Conservation (phyloP, 352 stramenopile genomes). For the Globisporangium splendens region DNA sequence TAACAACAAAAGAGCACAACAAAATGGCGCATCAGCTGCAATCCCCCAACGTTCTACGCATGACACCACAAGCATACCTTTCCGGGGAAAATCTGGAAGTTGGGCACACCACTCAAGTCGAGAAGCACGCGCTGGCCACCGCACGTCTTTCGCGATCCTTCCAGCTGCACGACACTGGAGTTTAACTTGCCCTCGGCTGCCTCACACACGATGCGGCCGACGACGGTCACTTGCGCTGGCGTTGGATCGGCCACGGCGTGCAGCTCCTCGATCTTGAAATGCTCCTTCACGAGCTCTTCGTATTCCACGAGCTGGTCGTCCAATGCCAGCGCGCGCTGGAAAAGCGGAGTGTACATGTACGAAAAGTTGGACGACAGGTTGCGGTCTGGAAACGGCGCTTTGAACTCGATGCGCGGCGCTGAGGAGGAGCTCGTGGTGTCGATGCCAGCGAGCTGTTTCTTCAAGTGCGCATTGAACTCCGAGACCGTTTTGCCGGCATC, state of each 20-base stretch:
- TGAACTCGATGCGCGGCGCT: slow-evolving; percentile 18
- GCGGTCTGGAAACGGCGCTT: slow-evolving; percentile 45
- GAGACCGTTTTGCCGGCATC: slow-evolving; percentile 76
- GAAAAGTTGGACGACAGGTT: slow-evolving; percentile 53
- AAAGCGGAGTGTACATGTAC: slow-evolving; percentile 87
- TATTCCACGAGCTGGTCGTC: slow-evolving; percentile 79
- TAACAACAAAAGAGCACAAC: slow-evolving; percentile 18
- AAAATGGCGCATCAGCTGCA: no score
- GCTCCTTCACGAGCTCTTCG: slow-evolving; percentile 64
- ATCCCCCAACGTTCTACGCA: no score
- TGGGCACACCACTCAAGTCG: slow-evolving; percentile 62
- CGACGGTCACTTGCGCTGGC: slow-evolving; percentile 67
- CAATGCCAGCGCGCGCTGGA: slow-evolving; percentile 68
- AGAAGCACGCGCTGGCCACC: slow-evolving; percentile 77
- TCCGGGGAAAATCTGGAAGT: slow-evolving; percentile 77
- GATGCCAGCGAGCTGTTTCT: slow-evolving; percentile 36
- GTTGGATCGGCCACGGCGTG: slow-evolving; percentile 72
- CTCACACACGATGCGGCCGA: slow-evolving; percentile 82
- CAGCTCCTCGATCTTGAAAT: slow-evolving; percentile 59
- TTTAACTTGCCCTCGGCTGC: slow-evolving; percentile 83
- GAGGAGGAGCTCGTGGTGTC: slow-evolving; percentile 3
- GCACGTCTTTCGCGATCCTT: slow-evolving; percentile 80
- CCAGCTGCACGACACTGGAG: slow-evolving; percentile 73
- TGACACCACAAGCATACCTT: slow-evolving; percentile 35
- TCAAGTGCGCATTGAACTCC: slow-evolving; percentile 78